Base-by-base conservation (phyloP, 176 grass and related monocot species). In the Avena eriantha region DNA sequence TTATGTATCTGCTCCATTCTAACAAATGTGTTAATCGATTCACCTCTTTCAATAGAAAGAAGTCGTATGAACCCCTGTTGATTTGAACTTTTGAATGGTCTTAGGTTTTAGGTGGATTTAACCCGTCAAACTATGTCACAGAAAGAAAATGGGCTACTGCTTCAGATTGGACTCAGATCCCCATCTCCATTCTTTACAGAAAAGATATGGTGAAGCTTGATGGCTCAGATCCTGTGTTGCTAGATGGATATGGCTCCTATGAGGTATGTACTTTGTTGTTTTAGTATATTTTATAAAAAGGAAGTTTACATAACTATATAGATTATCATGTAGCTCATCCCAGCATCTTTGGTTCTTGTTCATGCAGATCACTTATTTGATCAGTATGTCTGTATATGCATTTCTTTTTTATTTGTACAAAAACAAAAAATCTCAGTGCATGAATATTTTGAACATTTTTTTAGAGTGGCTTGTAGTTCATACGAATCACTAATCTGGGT, bases 171-270 rank as follows among this genome's bases (percentile, higher is more conserved):
- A 88, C 89, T 64, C 88, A 89, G 78, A 86, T 98, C 39, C 93
- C 95, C 50, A 98, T 98, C 77, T 93, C 93, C 47, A 79, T 98
- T 92, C 86, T 98, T 46, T 98, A 95, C 80, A 95, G 89, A 85
- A 98, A 95, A 87, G 81, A 47, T 47, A 47, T 47, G 45, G 45
- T 47, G 45, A 47, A 47, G 45, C 45, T 47, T 47, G 10, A 47
- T 88, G 95, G 95, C 21, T 95, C 91, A 47, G 93, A 98, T 82
- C 91, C 95, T 9, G 73, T 98, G 79, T 76, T 98, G 23, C 89
- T 98, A 45, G 95, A 95, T 91, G 95, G 95, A 55, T 98, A 95
- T 88, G 93, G 93, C 69, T 98, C 95, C 22, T 98, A 98, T 12
- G 93, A 98, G 95, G 90, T 92, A 95, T 43, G 18, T 19, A 68